Base-by-base conservation (phyloP, 1,139 yeast species). In the Kazachstania sp. region DNA sequence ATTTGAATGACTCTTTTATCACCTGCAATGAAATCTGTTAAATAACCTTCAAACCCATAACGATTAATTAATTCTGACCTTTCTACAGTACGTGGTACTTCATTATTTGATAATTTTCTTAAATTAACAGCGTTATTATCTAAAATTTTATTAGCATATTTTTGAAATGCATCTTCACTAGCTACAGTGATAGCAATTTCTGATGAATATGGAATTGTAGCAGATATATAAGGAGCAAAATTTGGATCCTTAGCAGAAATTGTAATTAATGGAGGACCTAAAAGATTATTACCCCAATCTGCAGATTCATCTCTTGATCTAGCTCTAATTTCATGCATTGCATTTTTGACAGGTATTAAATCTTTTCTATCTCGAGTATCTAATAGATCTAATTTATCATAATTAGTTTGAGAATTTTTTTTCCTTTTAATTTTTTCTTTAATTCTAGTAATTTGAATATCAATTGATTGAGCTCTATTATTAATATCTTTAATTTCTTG, bases 31-130 rank as follows among this genome's bases (percentile, higher is more conserved):
- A 78, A 78, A 57, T 92, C 97, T 1, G 78, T 67, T 35, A 88
- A 58, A 57, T 77, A 86, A 0, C 95, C 94, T 51, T 86, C 95
- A 63, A 92, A 86, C 0, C 96, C 96, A n/a, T 49, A 44, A 20
- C 19, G 19, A 1, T 54, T 41, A 34, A 54, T 58, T 4, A 88
- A 56, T 38, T 68, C 63, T 8, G 68, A 72, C 8, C 51, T 52
- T 0, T 72, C 46, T 18, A 71, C 47, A 4, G 67, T 67, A 2
- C 63, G 65, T 3, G 52, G 47, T 11, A 37, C 7, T 18, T 65
- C 49, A 1, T 54, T 48, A 6, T 56, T 55, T 19, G 70, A 59
- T 28, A 71, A 51, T 45, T 78, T 78, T 57, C 78, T 71, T 20
- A 78, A 70, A 32, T 78, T 67, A 3, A 77, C 74, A 44, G 68